phyloP scores from a whole-genome alignment of 352 stramenopile genomes.

The Phytophthora pluvialis region DNA sequence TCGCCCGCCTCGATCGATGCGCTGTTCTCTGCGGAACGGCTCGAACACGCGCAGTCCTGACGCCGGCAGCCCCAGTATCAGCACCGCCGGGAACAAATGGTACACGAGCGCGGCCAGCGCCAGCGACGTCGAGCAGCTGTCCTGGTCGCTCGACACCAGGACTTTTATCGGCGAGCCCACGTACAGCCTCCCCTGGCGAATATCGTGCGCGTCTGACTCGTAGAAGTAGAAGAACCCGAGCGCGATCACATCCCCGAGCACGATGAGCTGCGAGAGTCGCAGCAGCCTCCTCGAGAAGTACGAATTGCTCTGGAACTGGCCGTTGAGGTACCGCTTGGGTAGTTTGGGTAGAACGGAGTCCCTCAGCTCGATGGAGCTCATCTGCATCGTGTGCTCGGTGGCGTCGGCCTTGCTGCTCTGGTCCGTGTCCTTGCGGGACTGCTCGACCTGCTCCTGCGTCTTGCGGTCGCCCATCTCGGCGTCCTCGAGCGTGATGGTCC shows the following conservation, averaged over 20 bases:
- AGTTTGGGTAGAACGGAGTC: slow-evolving; percentile 38
- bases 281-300: slow-evolving; percentile 79
- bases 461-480: neutral
- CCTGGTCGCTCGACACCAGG: slow-evolving; percentile 49
- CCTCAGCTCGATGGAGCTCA: slow-evolving; percentile 39
- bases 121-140: slow-evolving; percentile 54
- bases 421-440: slow-evolving; percentile 14
- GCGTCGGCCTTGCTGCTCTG: slow-evolving; percentile 30
- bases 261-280: slow-evolving; percentile 65
- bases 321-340: slow-evolving; percentile 53
- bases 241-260: slow-evolving; percentile 57
- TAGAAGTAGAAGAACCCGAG: slow-evolving; percentile 72
- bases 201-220: slow-evolving; percentile 30
- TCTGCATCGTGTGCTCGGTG: slow-evolving; percentile 41
- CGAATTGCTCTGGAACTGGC: slow-evolving; percentile 78
- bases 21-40: slow-evolving; percentile 71
- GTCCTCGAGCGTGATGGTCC: slow-evolving; percentile 29
- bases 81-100: slow-evolving; percentile 65
- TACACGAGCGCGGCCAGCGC: slow-evolving; percentile 73
- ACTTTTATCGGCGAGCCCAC: slow-evolving; percentile 49
- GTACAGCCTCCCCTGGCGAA: slow-evolving; percentile 46
- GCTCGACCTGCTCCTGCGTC: slow-evolving; percentile 6
- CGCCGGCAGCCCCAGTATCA: slow-evolving; percentile 69
- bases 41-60: slow-evolving; percentile 73
- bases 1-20: slow-evolving; percentile 58